Evolutionary conservation across 495 filamentous ascomycete genomes (phyloP), one percentile per base, ranked within the genome.

Genomic region (Hypomontagnella submonticulosa): DNA sequence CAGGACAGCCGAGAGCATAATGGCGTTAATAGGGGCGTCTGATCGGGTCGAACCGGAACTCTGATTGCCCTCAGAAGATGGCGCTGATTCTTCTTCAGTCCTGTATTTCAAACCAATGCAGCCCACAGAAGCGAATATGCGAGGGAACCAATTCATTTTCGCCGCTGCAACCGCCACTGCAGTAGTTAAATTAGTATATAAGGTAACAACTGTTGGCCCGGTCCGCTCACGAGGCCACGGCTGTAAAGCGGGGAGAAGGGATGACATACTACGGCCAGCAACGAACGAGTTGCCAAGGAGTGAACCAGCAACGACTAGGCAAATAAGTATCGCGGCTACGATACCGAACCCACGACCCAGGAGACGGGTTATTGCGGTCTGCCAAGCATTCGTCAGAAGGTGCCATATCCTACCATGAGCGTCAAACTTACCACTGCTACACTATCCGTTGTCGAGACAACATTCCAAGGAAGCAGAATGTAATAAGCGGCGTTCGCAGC

Each of bases 281-380:
- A 85, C 82, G 66, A 87, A 86, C 0, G 79, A 81, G 58, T 84
- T 87, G 0, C 81, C 81, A n/a, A 83, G 77, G 0, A 85, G 71
- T 3, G 85, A 84, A 9, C 85, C 85, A 0, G 79, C 79, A 1
- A 83, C 77, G 2, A 84, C 82, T 0, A 86, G 66, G 52, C 80
- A 84, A 40, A 87, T 81, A 19, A 86, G 61, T 1, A 80, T 50
- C 12, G 84, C 82, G 1, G 81, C 76, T 0, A 78, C 61, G 19
- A 82, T 75, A 8, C 82, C 83, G 30, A 80, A 81, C 0, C 57
- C 75, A 1, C 71, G 76, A 32, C 85, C 85, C 0, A 85, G 67
- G 27, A 86, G 77, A 23, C 77, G 76, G 5, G 75, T 82, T 57
- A 84, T 82, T 18, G 84, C 83, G 0, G 82, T 84, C 84, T 85